A percentile compares a stretch with the other conserved stretches of the same genome.
Evolutionary conservation across 2,329 filamentous ascomycete genomes (phyloP).

Genomic region (Lithohypha guttulata): DNA sequence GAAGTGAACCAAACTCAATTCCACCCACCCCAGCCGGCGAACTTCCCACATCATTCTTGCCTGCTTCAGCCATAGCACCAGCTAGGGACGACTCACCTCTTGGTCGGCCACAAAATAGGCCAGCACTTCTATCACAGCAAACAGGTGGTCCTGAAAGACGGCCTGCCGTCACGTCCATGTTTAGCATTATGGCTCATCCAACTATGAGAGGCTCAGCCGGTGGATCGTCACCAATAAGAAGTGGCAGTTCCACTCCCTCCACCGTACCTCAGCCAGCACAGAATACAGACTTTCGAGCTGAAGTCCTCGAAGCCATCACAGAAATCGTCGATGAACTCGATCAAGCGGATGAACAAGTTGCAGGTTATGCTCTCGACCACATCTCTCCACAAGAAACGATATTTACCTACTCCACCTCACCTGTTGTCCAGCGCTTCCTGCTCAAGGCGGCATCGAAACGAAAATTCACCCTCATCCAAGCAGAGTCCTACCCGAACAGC

Average conservation of each 20-base stretch:
- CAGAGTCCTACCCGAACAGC: conserved; percentile 61
- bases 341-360: conserved; percentile 87
- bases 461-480: conserved; percentile 82
- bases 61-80: conserved; percentile 10
- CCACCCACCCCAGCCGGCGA: conserved; percentile 30
- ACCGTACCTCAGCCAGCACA: conserved; percentile 5
- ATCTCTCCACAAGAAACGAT: conserved; percentile 91
- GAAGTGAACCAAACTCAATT: conserved; percentile 48
- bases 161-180: conserved; percentile 57
- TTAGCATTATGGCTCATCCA: conserved; percentile 70
- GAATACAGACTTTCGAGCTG: conserved; percentile 74
- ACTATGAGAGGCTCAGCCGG: conserved; percentile 25
- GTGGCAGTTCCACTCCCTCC: conserved; percentile 25
- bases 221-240: conserved; percentile 28
- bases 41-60: conserved; percentile 4
- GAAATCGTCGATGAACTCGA: conserved; percentile 94
- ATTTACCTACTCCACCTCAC: conserved; percentile 75
- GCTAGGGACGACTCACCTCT: conserved; percentile 1
- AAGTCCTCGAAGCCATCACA: conserved; percentile 86
- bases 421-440: conserved; percentile 81
- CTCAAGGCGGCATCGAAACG: conserved; percentile 78
- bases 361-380: conserved; percentile 75
- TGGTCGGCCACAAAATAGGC: conserved; percentile 39
- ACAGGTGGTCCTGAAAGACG: conserved; percentile 45
- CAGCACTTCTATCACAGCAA: conserved; percentile 52